Conservation (phyloP, 2,329 filamentous ascomycete species). For the Dothidotthia symphoricarpi region DNA sequence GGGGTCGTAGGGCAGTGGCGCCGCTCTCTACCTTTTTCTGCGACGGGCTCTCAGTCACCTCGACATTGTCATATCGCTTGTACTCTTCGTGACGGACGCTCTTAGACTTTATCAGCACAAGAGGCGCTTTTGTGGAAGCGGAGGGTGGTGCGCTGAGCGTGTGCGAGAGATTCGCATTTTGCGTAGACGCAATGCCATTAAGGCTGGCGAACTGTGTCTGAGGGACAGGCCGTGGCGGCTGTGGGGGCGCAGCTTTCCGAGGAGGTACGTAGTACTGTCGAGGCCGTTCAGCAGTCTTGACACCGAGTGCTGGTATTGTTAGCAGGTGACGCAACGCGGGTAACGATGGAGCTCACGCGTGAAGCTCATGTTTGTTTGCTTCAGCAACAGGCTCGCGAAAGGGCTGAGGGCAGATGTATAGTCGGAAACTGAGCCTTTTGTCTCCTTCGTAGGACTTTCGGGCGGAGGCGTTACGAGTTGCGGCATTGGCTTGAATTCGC, state of each 20-base stretch:
- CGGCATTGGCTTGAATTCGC: slow-evolving; percentile 33
- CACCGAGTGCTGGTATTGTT: slow-evolving; percentile 19
- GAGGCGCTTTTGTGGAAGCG: slow-evolving; percentile 18
- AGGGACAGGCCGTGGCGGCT: slow-evolving; percentile 9
- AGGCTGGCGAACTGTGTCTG: slow-evolving; percentile 11
- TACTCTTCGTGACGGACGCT: slow-evolving; percentile 44
- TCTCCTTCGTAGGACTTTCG: slow-evolving; percentile 21
- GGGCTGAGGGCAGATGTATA: slow-evolving; percentile 44
- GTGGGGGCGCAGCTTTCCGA: slow-evolving; percentile 10
- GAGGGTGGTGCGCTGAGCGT: slow-evolving; percentile 15
- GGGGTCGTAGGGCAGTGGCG: slow-evolving; percentile 62
- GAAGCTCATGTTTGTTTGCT: slow-evolving; percentile 41
- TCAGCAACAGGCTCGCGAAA: slow-evolving; percentile 57
- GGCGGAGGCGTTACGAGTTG: slow-evolving; percentile 34
- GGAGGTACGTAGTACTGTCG: slow-evolving; percentile 10
- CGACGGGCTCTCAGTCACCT: slow-evolving; percentile 28
- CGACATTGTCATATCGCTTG: slow-evolving; percentile 39
- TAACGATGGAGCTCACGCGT: slow-evolving; percentile 23
- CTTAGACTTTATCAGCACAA: slow-evolving; percentile 51
- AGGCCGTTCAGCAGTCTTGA: slow-evolving; percentile 8
- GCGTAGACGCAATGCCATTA: slow-evolving; percentile 13
- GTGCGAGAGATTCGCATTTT: slow-evolving; percentile 16
- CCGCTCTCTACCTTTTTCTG: slow-evolving; percentile 60
- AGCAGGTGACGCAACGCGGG: slow-evolving; percentile 4
- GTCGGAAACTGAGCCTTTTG: slow-evolving; percentile 21